Evolutionary conservation across 257 asterid genomes (phyloP).

Genomic region (Solanum clarkiae): DNA sequence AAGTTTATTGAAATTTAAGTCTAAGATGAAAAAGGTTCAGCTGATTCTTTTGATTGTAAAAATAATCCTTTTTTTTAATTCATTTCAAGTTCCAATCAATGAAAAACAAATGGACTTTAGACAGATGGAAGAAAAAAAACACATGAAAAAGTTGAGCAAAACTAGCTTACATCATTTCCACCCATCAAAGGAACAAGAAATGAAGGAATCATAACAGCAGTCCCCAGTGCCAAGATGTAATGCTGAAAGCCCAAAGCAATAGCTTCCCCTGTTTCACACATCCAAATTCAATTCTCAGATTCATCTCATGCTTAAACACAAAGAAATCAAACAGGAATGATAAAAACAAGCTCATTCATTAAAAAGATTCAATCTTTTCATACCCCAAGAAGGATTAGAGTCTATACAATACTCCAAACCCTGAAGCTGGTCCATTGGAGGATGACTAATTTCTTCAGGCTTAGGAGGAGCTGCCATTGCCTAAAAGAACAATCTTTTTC

Average conservation of each 20-base stretch:
- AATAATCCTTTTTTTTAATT: not conserved
- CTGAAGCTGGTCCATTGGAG: slow-evolving; percentile 92
- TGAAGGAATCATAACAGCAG: slow-evolving; percentile 93
- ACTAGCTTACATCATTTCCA: slow-evolving; percentile 58
- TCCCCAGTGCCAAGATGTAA: slow-evolving; percentile 78
- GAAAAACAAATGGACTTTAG: not conserved
- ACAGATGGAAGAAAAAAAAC: not conserved
- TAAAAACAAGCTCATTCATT: not conserved
- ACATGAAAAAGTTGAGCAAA: not conserved
- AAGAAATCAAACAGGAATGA: not conserved
- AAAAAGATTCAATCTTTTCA: not conserved
- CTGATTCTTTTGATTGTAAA: not conserved
- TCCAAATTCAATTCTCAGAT: not conserved
- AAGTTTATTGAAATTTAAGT: not conserved
- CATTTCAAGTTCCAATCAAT: not conserved
- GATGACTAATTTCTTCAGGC: slow-evolving; percentile 92
- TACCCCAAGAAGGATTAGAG: slow-evolving; percentile 98
- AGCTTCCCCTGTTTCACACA: slow-evolving; percentile 59
- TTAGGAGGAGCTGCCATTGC: slow-evolving; percentile 70
- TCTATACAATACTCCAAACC: slow-evolving; percentile 97
- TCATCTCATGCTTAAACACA: slow-evolving; percentile 2
- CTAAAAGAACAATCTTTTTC: not conserved
- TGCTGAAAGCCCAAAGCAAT: slow-evolving; percentile 90
- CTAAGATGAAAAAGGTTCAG: not conserved
- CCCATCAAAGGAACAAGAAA: slow-evolving; percentile 98